Percentiles rank a stretch among this genome's conserved stretches.
Evolutionary conservation across 73 alveolate species (phyloP).

Genomic region (Tetrahymena thermophila): DNA sequence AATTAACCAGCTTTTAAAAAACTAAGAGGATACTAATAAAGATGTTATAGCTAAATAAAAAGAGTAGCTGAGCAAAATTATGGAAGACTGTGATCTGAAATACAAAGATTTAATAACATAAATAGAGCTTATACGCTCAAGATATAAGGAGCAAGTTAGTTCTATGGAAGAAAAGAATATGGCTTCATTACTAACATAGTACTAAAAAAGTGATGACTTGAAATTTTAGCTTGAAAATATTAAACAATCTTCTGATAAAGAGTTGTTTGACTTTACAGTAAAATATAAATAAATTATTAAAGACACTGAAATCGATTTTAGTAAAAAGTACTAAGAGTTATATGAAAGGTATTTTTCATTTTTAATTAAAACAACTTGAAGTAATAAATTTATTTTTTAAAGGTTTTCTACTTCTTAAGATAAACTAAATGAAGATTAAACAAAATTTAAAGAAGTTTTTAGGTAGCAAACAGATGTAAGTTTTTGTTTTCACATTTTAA

Average conservation of each 20-base stretch:
- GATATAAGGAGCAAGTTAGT: neutral
- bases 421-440: neutral
- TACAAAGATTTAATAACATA: neutral
- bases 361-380: neutral
- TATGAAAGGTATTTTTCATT: neutral
- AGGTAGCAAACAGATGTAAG: neutral
- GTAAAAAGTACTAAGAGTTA: neutral
- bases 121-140: neutral
- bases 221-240: neutral
- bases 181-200: neutral
- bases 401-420: neutral
- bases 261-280: neutral
- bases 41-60: neutral
- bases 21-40: neutral
- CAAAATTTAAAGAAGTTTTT: neutral
- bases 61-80: neutral
- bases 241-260: neutral
- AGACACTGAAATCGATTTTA: neutral
- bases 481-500: neutral
- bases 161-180: neutral
- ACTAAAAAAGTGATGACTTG: neutral
- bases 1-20: neutral
- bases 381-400: neutral
- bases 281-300: neutral
- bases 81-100: neutral